Evolutionary conservation across 805 yeast genomes (phyloP), one percentile per base, ranked within the genome.

Genomic region (Saccharomycopsis synnaedendra): DNA sequence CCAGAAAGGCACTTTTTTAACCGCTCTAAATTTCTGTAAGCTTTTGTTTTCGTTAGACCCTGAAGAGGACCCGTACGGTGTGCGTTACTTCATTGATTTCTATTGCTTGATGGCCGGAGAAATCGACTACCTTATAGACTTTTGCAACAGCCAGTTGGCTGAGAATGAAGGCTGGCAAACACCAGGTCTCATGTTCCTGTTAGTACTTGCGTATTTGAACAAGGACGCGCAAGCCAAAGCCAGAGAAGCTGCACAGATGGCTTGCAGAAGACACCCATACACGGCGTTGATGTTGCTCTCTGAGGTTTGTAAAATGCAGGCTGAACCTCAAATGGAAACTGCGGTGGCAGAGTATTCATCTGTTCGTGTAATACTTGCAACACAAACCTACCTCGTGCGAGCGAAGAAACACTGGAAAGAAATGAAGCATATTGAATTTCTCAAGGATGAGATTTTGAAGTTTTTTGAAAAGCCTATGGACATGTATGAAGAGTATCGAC

Each of bases 41-140:
- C 67, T 81, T 4, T 66, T 87, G 43, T 67, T 84, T 53, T 75
- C 88, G 2, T 64, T 88, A 32, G 69, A 76, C 35, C 95, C 95
- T 1, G 71, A 78, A 2, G 85, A 82, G 48, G 96, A 88, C 65
- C 95, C 95, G 1, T 66, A 81, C 45, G 95, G 95, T 28, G 87
- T 82, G 8, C 71, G 95, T 53, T 81, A 82, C 58, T 84, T 86
- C 60, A 78, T 88, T 55, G 96, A 88, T 60, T 80, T 75, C 58
- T 87, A 84, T 58, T 80, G 90, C 3, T 65, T 85, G 3, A 65
- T 77, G 63, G 69, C 85, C 36, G 79, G 72, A 33, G 85, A 85
- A 52, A 77, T 72, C 57, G 67, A 75, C 49, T 86, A 76, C 61
- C 59, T 87, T 55, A 67, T 79, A 8, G 74, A 76, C 19, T 63